Evolutionary conservation across 495 filamentous ascomycete genomes (phyloP), one percentile per base, ranked within the genome.

Genomic region (Talaromyces wortmannii): DNA sequence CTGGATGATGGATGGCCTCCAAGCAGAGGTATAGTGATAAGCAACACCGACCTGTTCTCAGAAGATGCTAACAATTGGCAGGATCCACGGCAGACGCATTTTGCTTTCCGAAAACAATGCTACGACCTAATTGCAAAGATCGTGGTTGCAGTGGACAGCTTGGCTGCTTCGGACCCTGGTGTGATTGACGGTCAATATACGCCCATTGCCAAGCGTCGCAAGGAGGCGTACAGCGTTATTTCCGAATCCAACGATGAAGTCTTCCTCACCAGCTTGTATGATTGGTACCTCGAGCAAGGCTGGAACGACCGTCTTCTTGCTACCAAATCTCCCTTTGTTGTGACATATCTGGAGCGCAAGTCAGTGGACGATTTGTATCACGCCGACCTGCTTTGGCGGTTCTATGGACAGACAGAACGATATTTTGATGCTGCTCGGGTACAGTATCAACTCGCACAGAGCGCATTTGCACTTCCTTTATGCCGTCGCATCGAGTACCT

Each of bases 251-350:
- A 80, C 7, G 94, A 99, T 59, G 90, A 96, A 59, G 84, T 96
- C 1, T 99, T 97, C 71, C 83, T 97, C 67, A 92, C 89, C 30
- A 86, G 90, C 59, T 77, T 99, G 50, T 99, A 97, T 65, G 94
- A 97, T 56, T 99, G 95, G 95, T 97, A 97, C 67, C 79, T 96
- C 44, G 69, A 77, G 33, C 85, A 91, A 63, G 85, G 86, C 36
- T 90, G 88, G 82, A 85, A 75, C 29, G 90, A 97, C 52, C 85
- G 89, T 4, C 77, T 99, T 40, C 82, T 99, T 7, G 83, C 85
- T 47, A 87, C 91, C 40, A 76, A 90, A 51, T 96, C 94, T 11
- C 79, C 84, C 0, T 89, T 88, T 61, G 89, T 97, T 32, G 82
- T 92, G 29, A 84, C 81, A n/a, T 99, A 96, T 66, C 82, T 99